Conservation (phyloP, 1,139 yeast species). For the Geotrichum australiense region DNA sequence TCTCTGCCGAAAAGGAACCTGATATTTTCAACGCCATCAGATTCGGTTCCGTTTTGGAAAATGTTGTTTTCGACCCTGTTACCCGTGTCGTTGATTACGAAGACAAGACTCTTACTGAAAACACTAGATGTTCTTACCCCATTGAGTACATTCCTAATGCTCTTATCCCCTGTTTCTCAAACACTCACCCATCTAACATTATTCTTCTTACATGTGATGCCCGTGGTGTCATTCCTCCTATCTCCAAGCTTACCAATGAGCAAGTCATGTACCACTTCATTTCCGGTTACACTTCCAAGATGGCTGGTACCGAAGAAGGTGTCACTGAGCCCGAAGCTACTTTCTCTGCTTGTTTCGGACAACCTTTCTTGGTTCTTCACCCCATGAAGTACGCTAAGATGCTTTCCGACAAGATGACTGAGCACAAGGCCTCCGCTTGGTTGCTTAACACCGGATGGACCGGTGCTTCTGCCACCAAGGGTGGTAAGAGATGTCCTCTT, state of each 20-base stretch:
- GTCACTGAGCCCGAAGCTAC: conserved; percentile 98
- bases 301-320: conserved; percentile 99
- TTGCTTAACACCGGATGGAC: conserved; percentile 98
- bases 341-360: conserved; percentile 98
- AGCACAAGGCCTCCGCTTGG: conserved; percentile 93
- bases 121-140: conserved; percentile 98
- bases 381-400: conserved; percentile 98
- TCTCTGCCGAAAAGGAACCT: conserved; percentile 90
- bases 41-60: conserved; percentile 92
- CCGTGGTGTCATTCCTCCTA: conserved; percentile 96
- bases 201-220: conserved; percentile 95
- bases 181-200: conserved; percentile 86
- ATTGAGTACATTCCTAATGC: conserved; percentile 96
- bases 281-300: conserved; percentile 97
- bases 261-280: conserved; percentile 99
- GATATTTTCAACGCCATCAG: conserved; percentile 93
- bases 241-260: conserved; percentile 84
- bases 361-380: conserved; percentile 96
- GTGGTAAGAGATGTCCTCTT: conserved; percentile 96
- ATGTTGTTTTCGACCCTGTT: conserved; percentile 75
- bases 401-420: conserved; percentile 84
- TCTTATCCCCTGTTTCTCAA: conserved; percentile 88
- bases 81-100: conserved; percentile 82
- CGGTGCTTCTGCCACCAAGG: conserved; percentile 85
- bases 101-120: conserved; percentile 75